Conservation (phyloP, 352 stramenopile genomes). For the Phytophthora parvispora region DNA sequence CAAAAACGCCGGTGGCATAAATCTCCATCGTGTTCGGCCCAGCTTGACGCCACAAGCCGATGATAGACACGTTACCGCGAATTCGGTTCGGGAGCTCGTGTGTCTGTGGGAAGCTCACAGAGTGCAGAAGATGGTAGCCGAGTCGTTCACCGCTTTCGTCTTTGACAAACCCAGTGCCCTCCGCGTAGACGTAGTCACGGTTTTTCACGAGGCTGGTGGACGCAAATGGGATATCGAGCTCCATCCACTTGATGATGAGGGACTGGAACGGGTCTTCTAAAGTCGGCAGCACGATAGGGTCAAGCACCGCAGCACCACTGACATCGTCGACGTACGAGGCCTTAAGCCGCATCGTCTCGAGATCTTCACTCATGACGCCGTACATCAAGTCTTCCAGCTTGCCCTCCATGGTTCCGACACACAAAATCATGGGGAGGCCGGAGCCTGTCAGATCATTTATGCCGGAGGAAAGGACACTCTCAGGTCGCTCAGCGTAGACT, state of each 20-base stretch:
- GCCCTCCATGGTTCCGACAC: slow-evolving; percentile 20
- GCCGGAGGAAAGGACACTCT: neutral
- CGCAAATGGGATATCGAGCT: slow-evolving; percentile 25
- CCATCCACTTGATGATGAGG: slow-evolving; percentile 40
- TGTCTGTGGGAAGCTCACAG: slow-evolving; percentile 35
- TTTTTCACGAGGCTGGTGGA: slow-evolving; percentile 27
- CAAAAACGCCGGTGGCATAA: slow-evolving; percentile 36
- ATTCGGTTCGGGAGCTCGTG: slow-evolving; percentile 36
- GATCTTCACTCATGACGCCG: slow-evolving; percentile 29
- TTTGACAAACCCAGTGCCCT: slow-evolving; percentile 33
- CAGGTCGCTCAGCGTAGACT: slow-evolving; percentile 36
- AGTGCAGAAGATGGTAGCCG: slow-evolving; percentile 51
- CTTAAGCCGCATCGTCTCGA: slow-evolving; percentile 33
- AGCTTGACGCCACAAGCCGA: slow-evolving; percentile 39
- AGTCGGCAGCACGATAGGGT: slow-evolving; percentile 28
- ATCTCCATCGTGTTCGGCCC: slow-evolving; percentile 34
- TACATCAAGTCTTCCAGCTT: slow-evolving; percentile 35
- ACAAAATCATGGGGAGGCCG: slow-evolving; percentile 26
- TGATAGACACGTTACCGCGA: slow-evolving; percentile 43
- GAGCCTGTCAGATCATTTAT: neutral
- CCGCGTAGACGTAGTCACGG: slow-evolving; percentile 43
- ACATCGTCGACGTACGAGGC: slow-evolving; percentile 33
- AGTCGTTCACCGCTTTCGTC: slow-evolving; percentile 36
- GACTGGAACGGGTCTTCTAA: slow-evolving; percentile 32
- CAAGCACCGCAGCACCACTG: slow-evolving; percentile 28